Percentiles rank a stretch among this genome's conserved stretches.
Conservation (phyloP, 1,284 basidiomycete genomes). For the Trichosporon ovoides region DNA sequence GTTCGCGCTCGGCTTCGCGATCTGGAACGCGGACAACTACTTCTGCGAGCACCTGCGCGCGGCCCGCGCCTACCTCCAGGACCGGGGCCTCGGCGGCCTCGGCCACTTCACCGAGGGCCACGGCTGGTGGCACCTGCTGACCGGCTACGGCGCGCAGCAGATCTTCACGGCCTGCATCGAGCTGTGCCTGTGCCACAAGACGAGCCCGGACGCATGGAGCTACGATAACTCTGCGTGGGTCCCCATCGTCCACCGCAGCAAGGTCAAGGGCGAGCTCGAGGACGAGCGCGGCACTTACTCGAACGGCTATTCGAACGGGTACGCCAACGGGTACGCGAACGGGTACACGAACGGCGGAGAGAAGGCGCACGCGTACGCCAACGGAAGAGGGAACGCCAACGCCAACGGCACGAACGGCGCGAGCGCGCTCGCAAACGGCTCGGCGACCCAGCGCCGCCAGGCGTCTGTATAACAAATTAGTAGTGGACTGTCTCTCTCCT, state of each 20-base stretch:
- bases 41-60: slow-evolving; percentile 46
- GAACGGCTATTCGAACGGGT: background rate
- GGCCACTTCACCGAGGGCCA: slow-evolving; percentile 46
- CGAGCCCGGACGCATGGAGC: slow-evolving; percentile 25
- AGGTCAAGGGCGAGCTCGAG: background rate
- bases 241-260: slow-evolving; percentile 18
- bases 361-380: background rate
- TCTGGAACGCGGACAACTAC: slow-evolving; percentile 56
- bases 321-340: background rate
- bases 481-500: too few relatives aligned
- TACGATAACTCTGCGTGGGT: slow-evolving; percentile 25
- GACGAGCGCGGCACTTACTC: background rate
- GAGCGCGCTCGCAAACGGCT: background rate
- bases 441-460: background rate
- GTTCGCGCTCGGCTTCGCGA: slow-evolving; percentile 49
- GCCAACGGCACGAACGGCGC: background rate
- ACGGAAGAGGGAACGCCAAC: background rate
- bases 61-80: slow-evolving; percentile 18
- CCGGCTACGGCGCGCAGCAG: slow-evolving; percentile 51
- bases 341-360: background rate
- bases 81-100: slow-evolving; percentile 24
- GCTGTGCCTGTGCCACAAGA: slow-evolving; percentile 34
- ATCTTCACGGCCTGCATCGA: slow-evolving; percentile 47
- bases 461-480: too few relatives aligned
- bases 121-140: slow-evolving; percentile 54